phyloP scores from a whole-genome alignment of 2,329 filamentous ascomycete species.

The Chaetothyriales sp. region DNA sequence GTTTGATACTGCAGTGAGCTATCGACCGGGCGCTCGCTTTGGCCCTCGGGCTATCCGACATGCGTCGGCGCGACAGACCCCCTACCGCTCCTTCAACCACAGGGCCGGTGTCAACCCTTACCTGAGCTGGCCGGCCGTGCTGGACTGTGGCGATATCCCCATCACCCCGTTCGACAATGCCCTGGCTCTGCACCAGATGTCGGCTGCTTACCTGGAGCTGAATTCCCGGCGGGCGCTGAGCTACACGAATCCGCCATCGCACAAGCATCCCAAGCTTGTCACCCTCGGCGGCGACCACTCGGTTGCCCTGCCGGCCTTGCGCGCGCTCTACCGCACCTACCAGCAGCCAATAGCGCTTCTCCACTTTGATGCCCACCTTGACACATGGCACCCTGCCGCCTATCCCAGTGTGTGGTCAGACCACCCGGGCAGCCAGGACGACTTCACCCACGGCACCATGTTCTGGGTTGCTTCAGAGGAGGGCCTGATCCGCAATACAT shows the following conservation, averaged over 20 bases:
- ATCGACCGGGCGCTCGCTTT: conserved; percentile 61
- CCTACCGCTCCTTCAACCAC: conserved; percentile 67
- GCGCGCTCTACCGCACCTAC: conserved; percentile 49
- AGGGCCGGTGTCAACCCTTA: conserved; percentile 75
- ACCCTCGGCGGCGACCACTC: conserved; percentile 62
- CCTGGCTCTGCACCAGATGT: conserved; percentile 71
- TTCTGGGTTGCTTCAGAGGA: conserved; percentile 79
- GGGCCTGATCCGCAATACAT: conserved; percentile 58
- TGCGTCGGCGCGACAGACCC: conserved; percentile 65
- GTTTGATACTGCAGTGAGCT: conserved; percentile 59
- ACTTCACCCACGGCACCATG: conserved; percentile 81
- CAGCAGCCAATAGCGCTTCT: conserved; percentile 51
- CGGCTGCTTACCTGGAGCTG: conserved; percentile 59
- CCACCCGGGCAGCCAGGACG: conserved; percentile 40
- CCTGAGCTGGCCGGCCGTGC: conserved; percentile 57
- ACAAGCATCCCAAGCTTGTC: conserved; percentile 39
- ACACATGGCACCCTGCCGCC: conserved; percentile 67
- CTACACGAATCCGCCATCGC: conserved; percentile 17
- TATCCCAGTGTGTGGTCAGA: conserved; percentile 61
- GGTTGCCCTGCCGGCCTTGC: conserved; percentile 52
- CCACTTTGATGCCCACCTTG: conserved; percentile 66
- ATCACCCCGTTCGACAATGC: conserved; percentile 75
- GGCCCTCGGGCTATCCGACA: conserved; percentile 77
- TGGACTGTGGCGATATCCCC: conserved; percentile 86
- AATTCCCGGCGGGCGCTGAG: conserved; percentile 29